Evolutionary conservation across 306 rosid species (phyloP).

Genomic region (Vigna trinervia): DNA sequence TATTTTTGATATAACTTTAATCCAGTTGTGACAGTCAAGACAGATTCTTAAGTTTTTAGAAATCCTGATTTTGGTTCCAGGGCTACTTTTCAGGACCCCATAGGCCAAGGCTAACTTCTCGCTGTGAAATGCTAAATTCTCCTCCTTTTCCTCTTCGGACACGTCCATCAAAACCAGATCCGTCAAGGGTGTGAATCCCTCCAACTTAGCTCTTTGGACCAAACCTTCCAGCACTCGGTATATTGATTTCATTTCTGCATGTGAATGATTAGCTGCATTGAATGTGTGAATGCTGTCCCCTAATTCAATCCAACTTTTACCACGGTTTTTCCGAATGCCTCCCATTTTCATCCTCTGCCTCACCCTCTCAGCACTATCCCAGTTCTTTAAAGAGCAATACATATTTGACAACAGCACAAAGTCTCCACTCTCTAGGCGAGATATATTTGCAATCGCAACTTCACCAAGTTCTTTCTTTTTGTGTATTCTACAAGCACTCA

Average conservation of each 20-base stretch:
- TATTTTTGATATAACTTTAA: slow-evolving; percentile 57
- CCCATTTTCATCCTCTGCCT: slow-evolving; percentile 59
- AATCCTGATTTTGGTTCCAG: slow-evolving; percentile 66
- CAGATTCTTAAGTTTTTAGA: slow-evolving; percentile 65
- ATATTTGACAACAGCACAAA: slow-evolving; percentile 72
- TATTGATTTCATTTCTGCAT: slow-evolving; percentile 62
- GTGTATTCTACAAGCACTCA: slow-evolving; percentile 70
- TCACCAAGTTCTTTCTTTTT: slow-evolving; percentile 65
- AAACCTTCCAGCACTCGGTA: slow-evolving; percentile 65
- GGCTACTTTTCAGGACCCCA: slow-evolving; percentile 68
- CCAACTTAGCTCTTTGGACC: slow-evolving; percentile 53
- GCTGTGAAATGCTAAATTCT: slow-evolving; percentile 58
- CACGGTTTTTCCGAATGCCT: slow-evolving; percentile 65
- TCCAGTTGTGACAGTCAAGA: slow-evolving; percentile 67
- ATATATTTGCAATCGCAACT: slow-evolving; percentile 65
- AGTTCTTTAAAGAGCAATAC: slow-evolving; percentile 69
- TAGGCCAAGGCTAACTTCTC: slow-evolving; percentile 81
- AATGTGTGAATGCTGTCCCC: slow-evolving; percentile 60
- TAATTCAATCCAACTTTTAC: slow-evolving; percentile 75
- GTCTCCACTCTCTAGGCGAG: slow-evolving; percentile 67
- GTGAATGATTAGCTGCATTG: slow-evolving; percentile 66
- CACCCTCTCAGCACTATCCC: slow-evolving; percentile 73
- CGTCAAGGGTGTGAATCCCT: slow-evolving; percentile 65
- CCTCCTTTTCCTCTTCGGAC: slow-evolving; percentile 82
- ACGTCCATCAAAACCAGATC: slow-evolving; percentile 83